Evolutionary conservation across 2,329 filamentous ascomycete genomes (phyloP).

Genomic region (Apiospora rasikravindrae): DNA sequence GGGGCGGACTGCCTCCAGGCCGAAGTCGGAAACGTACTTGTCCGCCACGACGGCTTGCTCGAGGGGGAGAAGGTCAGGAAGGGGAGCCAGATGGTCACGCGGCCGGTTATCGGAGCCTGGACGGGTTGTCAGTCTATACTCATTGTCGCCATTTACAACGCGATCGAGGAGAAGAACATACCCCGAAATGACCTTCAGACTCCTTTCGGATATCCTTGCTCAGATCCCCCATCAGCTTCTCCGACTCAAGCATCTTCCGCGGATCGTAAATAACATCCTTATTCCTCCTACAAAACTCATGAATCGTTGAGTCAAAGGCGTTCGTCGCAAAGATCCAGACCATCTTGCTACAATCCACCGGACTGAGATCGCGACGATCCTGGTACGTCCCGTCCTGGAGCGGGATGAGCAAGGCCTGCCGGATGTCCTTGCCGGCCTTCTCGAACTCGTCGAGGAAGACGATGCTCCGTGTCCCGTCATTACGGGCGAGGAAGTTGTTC

Average conservation of each 20-base stretch:
- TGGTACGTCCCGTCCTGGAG: slow-evolving; percentile 47
- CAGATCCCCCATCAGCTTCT: slow-evolving; percentile 26
- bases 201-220: slow-evolving; percentile 21
- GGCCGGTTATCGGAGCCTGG: slow-evolving; percentile 45
- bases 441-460: slow-evolving; percentile 60
- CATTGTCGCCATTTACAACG: background rate
- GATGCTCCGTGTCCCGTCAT: slow-evolving; percentile 43
- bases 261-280: slow-evolving; percentile 21
- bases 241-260: slow-evolving; percentile 22
- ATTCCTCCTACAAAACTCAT: slow-evolving; percentile 42
- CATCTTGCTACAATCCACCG: slow-evolving; percentile 48
- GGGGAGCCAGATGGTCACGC: slow-evolving; percentile 41
- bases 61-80: slow-evolving; percentile 32
- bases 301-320: slow-evolving; percentile 44
- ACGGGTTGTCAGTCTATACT: slow-evolving; percentile 22
- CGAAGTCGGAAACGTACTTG: slow-evolving; percentile 46
- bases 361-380: slow-evolving; percentile 42
- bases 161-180: background rate
- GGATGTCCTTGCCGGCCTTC: slow-evolving; percentile 47
- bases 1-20: slow-evolving; percentile 29
- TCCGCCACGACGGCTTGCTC: slow-evolving; percentile 47
- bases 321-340: slow-evolving; percentile 58
- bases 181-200: background rate
- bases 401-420: slow-evolving; percentile 48
- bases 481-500: slow-evolving; percentile 52